Evolutionary conservation across 495 filamentous ascomycete genomes (phyloP), one percentile per base, ranked within the genome.

Genomic region (Xylaria castorea): DNA sequence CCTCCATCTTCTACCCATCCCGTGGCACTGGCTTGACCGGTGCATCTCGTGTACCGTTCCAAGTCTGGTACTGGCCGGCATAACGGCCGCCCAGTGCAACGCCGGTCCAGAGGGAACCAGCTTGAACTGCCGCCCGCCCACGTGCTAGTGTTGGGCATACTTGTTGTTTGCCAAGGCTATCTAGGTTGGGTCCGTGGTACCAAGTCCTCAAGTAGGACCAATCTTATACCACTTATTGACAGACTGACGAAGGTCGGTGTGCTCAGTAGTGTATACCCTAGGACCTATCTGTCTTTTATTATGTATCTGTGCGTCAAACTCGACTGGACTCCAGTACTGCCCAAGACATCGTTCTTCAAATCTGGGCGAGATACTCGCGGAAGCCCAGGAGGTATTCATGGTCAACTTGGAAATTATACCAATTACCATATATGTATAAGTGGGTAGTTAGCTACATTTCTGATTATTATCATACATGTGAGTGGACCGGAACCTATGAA

Each of bases 1-100:
- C 22, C 50, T 61, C 11, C 63, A 44, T 66, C 65, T 22, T 55
- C 46, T 18, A 34, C 4, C 32, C 65, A 30, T 68, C 14, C 66
- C 48, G 66, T 68, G 50, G 66, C 50, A 68, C 66, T 57, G 66
- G 66, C 50, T 68, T 68, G 66, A 57, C 50, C 34, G 48, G 66
- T 55, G 66, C 66, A 68, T 36, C 66, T 68, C 36, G 50, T 57
- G 50, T 57, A 57, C 34, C 66, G 36, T 68, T n/a, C 50, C 64
- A 38, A 22, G 64, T 27, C 9, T 53, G 64, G 46, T 40, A 51
- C 46, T 67, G 64, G 64, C 62, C 42, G 27, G 64, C 32, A 53
- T 20, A 51, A 53, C 64, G 64, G 46, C 64, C 27, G 36, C 64
- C 64, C 30, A 30, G 42, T 51, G 64, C 64, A 55, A 68, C 65